Conservation (phyloP, 306 rosid genomes). For the Prunus kanzakura region DNA sequence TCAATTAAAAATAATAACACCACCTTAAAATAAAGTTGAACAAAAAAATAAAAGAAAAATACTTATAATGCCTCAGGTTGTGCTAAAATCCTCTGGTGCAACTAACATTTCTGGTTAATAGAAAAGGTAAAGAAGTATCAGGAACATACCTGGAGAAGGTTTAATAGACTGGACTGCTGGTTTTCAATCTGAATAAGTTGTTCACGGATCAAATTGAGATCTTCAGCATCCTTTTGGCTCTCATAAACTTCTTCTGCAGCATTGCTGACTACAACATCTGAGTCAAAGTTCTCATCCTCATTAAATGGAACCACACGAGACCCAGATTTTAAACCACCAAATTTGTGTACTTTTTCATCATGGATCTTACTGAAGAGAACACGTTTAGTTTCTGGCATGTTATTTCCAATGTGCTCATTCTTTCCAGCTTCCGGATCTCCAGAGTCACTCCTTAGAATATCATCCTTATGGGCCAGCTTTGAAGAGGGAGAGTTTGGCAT, state of each 20-base stretch:
- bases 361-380: constrained; percentile 43
- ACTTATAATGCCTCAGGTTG: neutral
- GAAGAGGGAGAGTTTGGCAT: constrained; percentile 34
- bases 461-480: constrained; percentile 39
- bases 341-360: constrained; percentile 56
- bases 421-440: constrained; percentile 34
- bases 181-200: constrained; percentile 95
- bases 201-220: constrained; percentile 72
- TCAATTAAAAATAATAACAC: neutral
- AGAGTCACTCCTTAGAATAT: constrained; percentile 31
- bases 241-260: constrained; percentile 51
- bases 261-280: constrained; percentile 34
- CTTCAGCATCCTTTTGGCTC: constrained; percentile 71
- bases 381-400: constrained; percentile 41
- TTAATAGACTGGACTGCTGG: constrained; percentile 80
- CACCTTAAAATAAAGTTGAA: neutral
- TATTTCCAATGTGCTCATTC: constrained; percentile 28
- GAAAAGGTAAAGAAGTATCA: neutral
- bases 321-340: constrained; percentile 48
- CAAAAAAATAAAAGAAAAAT: neutral
- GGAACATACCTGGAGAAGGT: constrained; percentile 78
- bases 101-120: neutral
- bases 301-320: constrained; percentile 72
- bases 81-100: neutral
- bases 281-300: constrained; percentile 34